phyloP scores from a whole-genome alignment of 768 basidiomycete species.

The Rhodotorula toruloides region DNA sequence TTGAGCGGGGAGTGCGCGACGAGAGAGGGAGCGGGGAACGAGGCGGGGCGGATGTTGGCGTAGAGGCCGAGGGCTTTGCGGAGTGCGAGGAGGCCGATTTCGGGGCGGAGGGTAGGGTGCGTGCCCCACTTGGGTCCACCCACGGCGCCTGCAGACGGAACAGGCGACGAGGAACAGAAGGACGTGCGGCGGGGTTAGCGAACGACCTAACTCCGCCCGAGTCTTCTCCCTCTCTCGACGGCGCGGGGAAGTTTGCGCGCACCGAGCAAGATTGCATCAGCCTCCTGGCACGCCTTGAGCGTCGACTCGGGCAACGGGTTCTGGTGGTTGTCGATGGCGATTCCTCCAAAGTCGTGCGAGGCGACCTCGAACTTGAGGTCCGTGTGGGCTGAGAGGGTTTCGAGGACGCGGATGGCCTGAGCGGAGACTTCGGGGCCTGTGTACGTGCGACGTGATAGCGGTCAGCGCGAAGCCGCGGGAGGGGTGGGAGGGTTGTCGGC shows the following conservation, averaged over 20 bases:
- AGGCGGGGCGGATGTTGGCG: slow-evolving; percentile 95
- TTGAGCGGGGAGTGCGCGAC: slow-evolving; percentile 83
- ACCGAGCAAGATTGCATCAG: slow-evolving; percentile 97
- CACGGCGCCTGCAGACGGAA: slow-evolving; percentile 64
- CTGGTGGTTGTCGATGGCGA: slow-evolving; percentile 82
- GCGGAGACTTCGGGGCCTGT: slow-evolving; percentile 82
- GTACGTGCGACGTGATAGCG: not conserved
- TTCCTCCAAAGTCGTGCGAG: slow-evolving; percentile 78
- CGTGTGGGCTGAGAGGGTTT: slow-evolving; percentile 60
- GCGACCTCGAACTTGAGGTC: slow-evolving; percentile 69
- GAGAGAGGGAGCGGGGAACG: slow-evolving; percentile 86
- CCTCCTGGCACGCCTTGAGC: slow-evolving; percentile 78
- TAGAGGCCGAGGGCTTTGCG: slow-evolving; percentile 91
- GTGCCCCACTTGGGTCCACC: slow-evolving; percentile 99
- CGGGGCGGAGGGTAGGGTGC: slow-evolving; percentile 78
- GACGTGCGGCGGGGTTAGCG: not conserved
- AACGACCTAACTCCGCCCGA: not conserved
- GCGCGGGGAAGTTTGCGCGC: not conserved
- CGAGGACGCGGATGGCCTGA: slow-evolving; percentile 77
- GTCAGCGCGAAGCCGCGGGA: too few relatives aligned
- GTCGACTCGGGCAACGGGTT: slow-evolving; percentile 79
- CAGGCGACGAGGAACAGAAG: not conserved
- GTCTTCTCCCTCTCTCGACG: not conserved
- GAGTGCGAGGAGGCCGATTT: slow-evolving; percentile 78
- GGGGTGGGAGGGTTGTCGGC: too few relatives aligned